Base-by-base conservation (phyloP, 2,329 filamentous ascomycete species). In the Aspergillus aculeatus region DNA sequence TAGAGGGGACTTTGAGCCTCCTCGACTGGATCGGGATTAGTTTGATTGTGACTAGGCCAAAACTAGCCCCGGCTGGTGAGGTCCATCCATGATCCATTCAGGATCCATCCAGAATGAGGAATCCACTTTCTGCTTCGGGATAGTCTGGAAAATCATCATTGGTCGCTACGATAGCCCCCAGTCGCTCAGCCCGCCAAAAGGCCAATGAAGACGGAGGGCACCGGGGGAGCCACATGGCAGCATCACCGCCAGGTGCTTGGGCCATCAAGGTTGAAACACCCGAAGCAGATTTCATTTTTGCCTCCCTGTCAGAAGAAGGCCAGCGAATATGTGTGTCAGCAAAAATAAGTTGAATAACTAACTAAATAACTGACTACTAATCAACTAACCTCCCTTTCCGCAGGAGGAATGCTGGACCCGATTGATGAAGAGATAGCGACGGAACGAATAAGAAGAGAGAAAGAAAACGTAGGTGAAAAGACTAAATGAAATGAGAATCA, bases 161-260 rank as follows among this genome's bases (percentile, higher is more conserved):
- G 53, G 53, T 47, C 26, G 24, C 53, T 35, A 48, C 9, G 24
- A 47, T 52, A 35, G 23, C 49, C 49, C 49, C 50, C 26, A 12
- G 16, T 41, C 38, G 14, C 38, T 41, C 38, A 41, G 38, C 38
- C 12, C 38, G 38, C 38, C 14, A 41, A 41, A 41, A 35, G 54
- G 48, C 47, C 35, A 50, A 56, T 55, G 55, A 32, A 55, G 53
- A 55, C 53, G 41, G 47, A 47, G 41, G 41, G 21, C 41, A 35
- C 53, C 14, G 38, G 41, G 53, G 53, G 41, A 50, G 56, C 61
- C 61, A 61, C 61, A 62, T 63, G 58, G 61, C 58, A 61, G 41
- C 50, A 60, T 41, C 38, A 62, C 51, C 61, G 60, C 57, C 60
- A 56, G 16, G 53, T 55, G 53, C 53, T 55, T 55, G 53, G 53